Conservation (phyloP, 2,329 filamentous ascomycete species). For the Cladophialophora immunda region DNA sequence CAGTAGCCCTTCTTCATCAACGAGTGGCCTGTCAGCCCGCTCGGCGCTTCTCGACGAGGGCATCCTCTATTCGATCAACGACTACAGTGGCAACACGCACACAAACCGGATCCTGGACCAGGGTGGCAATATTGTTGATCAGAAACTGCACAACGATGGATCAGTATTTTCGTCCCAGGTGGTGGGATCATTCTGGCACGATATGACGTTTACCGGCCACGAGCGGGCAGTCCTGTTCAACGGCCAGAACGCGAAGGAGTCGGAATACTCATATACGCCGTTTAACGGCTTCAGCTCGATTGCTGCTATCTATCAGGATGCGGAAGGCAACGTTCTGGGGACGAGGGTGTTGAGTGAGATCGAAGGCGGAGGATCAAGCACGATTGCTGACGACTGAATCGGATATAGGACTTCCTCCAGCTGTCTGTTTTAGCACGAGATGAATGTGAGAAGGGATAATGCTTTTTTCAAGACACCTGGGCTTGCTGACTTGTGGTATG, state of each 20-base stretch:
- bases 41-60: constrained; percentile 60
- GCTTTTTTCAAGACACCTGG: too few relatives aligned
- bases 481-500: too few relatives aligned
- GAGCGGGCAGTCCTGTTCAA: constrained; percentile 58
- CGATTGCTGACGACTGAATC: constrained; percentile 52
- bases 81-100: constrained; percentile 65
- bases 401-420: neutral
- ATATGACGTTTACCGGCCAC: constrained; percentile 66
- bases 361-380: constrained; percentile 62
- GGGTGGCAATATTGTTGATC: constrained; percentile 64
- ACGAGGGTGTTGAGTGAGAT: constrained; percentile 63
- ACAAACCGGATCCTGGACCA: constrained; percentile 66
- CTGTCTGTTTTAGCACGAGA: neutral
- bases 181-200: constrained; percentile 60
- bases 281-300: constrained; percentile 58
- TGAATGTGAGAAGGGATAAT: neutral
- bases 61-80: constrained; percentile 68
- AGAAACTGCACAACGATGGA: constrained; percentile 64
- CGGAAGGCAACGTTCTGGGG: constrained; percentile 57
- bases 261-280: constrained; percentile 64
- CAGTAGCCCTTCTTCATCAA: neutral
- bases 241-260: constrained; percentile 58
- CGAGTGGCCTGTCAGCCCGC: constrained; percentile 23
- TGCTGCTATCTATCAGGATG: constrained; percentile 60
- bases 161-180: constrained; percentile 52